Evolutionary conservation across 768 basidiomycete genomes (phyloP), one percentile per base, ranked within the genome.

Genomic region (Termitomyces eurrhizus): DNA sequence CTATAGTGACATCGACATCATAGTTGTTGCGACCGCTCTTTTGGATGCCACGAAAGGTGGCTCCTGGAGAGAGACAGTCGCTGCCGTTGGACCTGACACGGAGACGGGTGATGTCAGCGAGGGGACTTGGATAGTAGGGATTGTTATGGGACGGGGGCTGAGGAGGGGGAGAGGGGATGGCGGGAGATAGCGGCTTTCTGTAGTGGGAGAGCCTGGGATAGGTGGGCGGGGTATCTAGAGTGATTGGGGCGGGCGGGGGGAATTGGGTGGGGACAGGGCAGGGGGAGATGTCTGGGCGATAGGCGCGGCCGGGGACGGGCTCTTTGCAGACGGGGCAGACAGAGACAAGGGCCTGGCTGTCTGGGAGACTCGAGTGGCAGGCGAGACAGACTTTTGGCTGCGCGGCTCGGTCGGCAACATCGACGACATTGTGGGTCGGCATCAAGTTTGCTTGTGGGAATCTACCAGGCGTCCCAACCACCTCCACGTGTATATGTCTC

Each of bases 11-110:
- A 68, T 86, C 89, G 45, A 98, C 96, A 63, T 96, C 93, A 78
- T 98, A 98, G 69, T 89, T 91, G 71, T 91, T 95, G 66, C 93
- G 83, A 3, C 95, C 96, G 64, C 89, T 92, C 77, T 94, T 93
- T 76, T 98, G 96, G 0, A 92, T 94, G 3, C 96, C 96, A 61
- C 86, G 81, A 72, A 95, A 98, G 16, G 83, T 80, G 44, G 93
- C 89, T 3, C 96, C 96, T 35, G 95, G 90, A 73, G 95, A 92
- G 11, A 93, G 79, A 70, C 89, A 92, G 65, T 89, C 85, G 69
- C 90, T 88, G 13, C 81, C 83, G 64, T 85, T 85, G 21, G 88
- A 81, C 52, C 87, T 83, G 41, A 91, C 82, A 44, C 90, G 87
- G 52, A 93, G 72, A 24, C 84, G 87, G 53, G 91, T 92, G 62